Base-by-base conservation (phyloP, 208 protist genomes). In the Giardia duodenalis region DNA sequence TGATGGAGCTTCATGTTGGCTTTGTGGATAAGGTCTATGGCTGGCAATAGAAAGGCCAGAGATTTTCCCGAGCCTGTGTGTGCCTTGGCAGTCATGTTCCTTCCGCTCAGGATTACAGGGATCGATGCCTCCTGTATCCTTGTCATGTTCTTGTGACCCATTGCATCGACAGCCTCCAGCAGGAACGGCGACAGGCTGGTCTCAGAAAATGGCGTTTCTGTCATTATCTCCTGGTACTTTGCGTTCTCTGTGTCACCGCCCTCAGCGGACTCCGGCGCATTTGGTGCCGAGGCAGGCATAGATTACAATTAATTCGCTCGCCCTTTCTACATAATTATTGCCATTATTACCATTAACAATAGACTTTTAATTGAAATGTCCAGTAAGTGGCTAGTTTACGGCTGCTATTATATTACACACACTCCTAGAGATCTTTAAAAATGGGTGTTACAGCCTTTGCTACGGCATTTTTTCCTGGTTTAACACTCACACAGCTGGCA, bases 41-140 rank as follows among this genome's bases (percentile, higher is more conserved):
- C 93, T 0, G 97, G 97, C 48, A 98, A 93, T 2, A 97, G 92
- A 94, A 97, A 98, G 10, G 96, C 94, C 19, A 98, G 92, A 86
- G 97, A 98, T 92, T 98, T 98, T 86, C 97, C 97, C 0, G 96
- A 97, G 4, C 92, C 92, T 10, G 92, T 93, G 30, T 93, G 67
- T n/a, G 92, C 92, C 76, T 87, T 47, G 1, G 19, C 92, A 39
- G 47, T 44, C 1, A 93, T 67, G 44, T 93, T 67, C 1, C 3
- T 22, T 44, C 92, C 92, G 0, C 3, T n/a, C 42, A 93, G 46
- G 87, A 93, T 46, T 57, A 3, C 67, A 1, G 67, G 67, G 45
- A 92, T 86, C 45, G 90, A 44, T 1, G 39, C 42, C 1, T 39
- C 2, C 45, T 92, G 44, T 39, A 92, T 43, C 44, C n/a, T 67